These are phyloP conservation scores for Mortierella sp. DNA, from an alignment of 371 early-diverging fungal species.

Conservation along the genomic window DNA sequence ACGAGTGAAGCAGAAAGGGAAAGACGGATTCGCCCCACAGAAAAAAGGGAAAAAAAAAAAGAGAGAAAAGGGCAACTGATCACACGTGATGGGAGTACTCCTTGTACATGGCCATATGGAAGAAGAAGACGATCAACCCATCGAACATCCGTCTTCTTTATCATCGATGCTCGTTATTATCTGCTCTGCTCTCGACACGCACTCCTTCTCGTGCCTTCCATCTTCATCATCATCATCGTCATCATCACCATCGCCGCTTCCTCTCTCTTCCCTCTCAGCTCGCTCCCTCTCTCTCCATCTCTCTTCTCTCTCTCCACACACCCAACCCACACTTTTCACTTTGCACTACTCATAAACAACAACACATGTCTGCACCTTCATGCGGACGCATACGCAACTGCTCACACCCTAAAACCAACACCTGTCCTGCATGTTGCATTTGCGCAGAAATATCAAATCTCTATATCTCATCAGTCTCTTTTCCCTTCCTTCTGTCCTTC, in stretches of 20 bases:
- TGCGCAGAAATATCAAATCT: neutral
- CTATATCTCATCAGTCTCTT: no score
- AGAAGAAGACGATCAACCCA: no score
- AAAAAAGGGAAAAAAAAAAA: no score
- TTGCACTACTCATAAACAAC: neutral
- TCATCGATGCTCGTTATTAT: no score
- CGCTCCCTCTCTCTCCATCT: neutral
- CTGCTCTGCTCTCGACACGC: no score
- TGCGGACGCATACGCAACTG: conserved; percentile 2
- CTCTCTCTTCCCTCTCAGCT: neutral
- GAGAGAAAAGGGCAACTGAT: no score
- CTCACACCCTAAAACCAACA: neutral
- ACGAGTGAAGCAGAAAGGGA: no score
- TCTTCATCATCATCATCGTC: no score
- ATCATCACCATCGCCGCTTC: neutral
- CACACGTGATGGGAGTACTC: no score
- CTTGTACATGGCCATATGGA: no score
- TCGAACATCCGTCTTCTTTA: no score
- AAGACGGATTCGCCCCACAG: neutral
- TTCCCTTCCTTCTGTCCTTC: neutral
- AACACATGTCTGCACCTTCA: conserved; percentile 4
- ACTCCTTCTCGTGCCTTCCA: no score
- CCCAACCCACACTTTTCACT: neutral
- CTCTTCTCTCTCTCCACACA: neutral
- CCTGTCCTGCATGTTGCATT: neutral